Evolutionary conservation across 73 alveolate genomes (phyloP), one percentile per base, ranked within the genome.

Genomic region (Stentor coeruleus): DNA sequence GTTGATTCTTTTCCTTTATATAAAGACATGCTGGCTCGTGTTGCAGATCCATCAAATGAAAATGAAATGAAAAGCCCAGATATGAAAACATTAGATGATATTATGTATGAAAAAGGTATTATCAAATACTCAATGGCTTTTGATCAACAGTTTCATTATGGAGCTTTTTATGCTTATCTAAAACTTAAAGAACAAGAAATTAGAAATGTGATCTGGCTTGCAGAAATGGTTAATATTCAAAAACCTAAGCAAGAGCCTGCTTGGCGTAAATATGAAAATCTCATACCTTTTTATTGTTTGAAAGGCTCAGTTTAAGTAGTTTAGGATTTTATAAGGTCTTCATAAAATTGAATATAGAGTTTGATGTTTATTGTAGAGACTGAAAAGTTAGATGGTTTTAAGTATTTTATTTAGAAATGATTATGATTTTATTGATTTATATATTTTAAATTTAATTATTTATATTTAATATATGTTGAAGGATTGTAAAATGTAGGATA

Each of bases 111-210:
- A 84, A 96, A 82, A 75, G 92, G 91, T 58, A 82, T 87, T 74
- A 91, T 88, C 84, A 93, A 92, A 88, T 93, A 91, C 84, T 89
- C 97, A 38, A 86, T 94, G 92, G 99, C 98, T 26, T 94, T 94
- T 85, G 99, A 94, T 79, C 94, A 94, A 82, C 97, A 93, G 80
- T 94, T 94, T 90, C 99, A 94, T 81, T 91, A 90, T 83, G 99
- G 98, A 26, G 95, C 90, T 80, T 94, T 94, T 92, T 94, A 91
- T 76, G 95, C 96, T 38, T 94, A 93, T 88, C 88, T 94, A 59
- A 94, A 94, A 85, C 88, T 94, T 60, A 92, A 87, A 82, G 98
- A 94, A 77, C 95, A 90, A 88, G 98, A 94, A 88, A 94, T 94
- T 79, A 92, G 94, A 90, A 94, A 94, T 87, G 86, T 93, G 74